Conservation (phyloP, 176 grass and related monocot genomes). For the Paspalum notatum region DNA sequence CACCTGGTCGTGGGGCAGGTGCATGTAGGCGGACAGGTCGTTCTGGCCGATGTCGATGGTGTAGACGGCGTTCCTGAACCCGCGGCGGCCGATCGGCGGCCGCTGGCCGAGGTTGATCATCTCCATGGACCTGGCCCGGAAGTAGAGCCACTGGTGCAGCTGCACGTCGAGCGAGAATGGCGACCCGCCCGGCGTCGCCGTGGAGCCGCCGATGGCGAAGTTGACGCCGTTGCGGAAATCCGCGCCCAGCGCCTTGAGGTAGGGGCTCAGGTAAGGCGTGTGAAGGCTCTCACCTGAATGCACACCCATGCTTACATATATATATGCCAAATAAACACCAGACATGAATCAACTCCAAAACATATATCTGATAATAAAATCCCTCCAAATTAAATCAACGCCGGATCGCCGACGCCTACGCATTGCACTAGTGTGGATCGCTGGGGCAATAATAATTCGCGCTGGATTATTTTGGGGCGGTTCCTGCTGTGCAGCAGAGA, state of each 20-base stretch:
- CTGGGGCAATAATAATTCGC: not conserved
- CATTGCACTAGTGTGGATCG: not conserved
- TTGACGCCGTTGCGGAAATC: conserved; percentile 75
- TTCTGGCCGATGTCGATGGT: conserved; percentile 78
- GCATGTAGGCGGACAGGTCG: conserved; percentile 50
- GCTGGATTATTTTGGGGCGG: no score
- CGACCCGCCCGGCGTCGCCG: conserved; percentile 47
- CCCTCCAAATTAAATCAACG: no score
- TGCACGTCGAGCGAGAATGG: conserved; percentile 70
- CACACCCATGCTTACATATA: no score
- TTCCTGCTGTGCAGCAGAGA: no score
- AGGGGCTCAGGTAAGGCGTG: conserved; percentile 55
- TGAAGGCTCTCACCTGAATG: conserved; percentile 60
- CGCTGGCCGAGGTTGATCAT: conserved; percentile 47
- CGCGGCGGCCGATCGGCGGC: conserved; percentile 30
- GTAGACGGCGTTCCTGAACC: conserved; percentile 64
- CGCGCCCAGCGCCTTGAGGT: conserved; percentile 58
- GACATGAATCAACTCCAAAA: no score
- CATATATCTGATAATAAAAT: no score
- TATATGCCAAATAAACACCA: not conserved
- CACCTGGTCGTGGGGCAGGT: conserved; percentile 54
- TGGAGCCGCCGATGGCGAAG: conserved; percentile 71
- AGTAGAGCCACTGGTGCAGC: conserved; percentile 64
- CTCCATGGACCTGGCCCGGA: conserved; percentile 59
- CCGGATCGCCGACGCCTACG: not conserved